A percentile compares a stretch with the other conserved stretches of the same genome.
Evolutionary conservation across 2,329 filamentous ascomycete species (phyloP).

Genomic region (Exophiala xenobiotica): DNA sequence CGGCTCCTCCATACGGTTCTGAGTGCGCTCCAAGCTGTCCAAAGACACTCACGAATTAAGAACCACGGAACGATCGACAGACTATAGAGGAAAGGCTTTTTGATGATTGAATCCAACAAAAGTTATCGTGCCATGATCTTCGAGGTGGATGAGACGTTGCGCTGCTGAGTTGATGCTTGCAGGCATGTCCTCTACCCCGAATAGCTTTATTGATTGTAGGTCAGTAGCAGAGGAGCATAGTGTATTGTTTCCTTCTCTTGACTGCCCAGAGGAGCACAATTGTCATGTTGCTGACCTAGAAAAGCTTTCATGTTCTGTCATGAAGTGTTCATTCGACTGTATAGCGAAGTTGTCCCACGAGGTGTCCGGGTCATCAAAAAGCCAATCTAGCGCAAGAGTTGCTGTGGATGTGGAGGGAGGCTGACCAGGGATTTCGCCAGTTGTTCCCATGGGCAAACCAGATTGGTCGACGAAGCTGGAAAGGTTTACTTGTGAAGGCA

Average conservation of each 20-base stretch:
- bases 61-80: not conserved
- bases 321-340: not conserved
- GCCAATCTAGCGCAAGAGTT: not conserved
- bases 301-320: not conserved
- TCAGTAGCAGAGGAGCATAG: too few relatives aligned
- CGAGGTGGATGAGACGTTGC: too few relatives aligned
- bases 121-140: too few relatives aligned
- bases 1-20: not conserved
- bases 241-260: not conserved
- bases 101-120: too few relatives aligned
- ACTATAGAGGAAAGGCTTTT: too few relatives aligned
- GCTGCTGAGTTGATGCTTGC: too few relatives aligned
- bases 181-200: too few relatives aligned
- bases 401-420: not conserved
- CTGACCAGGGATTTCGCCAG: not conserved
- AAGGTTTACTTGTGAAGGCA: not conserved
- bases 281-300: not conserved
- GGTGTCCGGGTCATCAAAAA: not conserved
- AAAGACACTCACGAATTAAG: not conserved
- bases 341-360: not conserved
- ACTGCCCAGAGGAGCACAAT: not conserved
- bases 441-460: not conserved
- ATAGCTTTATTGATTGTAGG: too few relatives aligned
- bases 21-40: not conserved
- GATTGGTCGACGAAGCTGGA: not conserved